These are phyloP conservation scores for Fusarium nurragi DNA, from an alignment of 2,329 filamentous ascomycete genomes.

Conservation along the genomic window DNA sequence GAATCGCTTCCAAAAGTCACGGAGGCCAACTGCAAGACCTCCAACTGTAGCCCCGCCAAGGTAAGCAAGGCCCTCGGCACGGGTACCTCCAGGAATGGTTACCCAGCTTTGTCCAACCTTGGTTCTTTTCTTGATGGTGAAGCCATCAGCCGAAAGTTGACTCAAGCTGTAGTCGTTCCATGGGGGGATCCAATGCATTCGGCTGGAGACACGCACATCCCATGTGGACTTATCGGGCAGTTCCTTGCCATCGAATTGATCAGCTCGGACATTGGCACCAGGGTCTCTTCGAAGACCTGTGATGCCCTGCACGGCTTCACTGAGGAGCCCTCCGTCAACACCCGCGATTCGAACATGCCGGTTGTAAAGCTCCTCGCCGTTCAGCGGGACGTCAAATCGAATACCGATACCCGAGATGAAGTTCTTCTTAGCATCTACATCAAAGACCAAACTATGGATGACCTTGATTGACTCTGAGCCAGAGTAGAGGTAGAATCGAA, in stretches of 20 bases:
- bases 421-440: conserved; percentile 58
- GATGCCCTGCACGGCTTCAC: conserved; percentile 67
- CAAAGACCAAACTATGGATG: conserved; percentile 66
- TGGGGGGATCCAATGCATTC: conserved; percentile 64
- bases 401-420: conserved; percentile 66
- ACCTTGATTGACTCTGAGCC: conserved; percentile 64
- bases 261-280: conserved; percentile 56
- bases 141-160: conserved; percentile 69
- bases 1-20: conserved; percentile 72
- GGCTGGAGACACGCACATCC: conserved; percentile 56
- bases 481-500: conserved; percentile 67
- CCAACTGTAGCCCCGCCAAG: conserved; percentile 65
- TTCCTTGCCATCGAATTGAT: conserved; percentile 60
- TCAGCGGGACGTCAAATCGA: conserved; percentile 64
- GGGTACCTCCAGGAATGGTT: conserved; percentile 64
- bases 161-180: conserved; percentile 67
- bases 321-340: conserved; percentile 63
- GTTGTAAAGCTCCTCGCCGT: conserved; percentile 63
- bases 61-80: conserved; percentile 66
- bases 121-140: conserved; percentile 68
- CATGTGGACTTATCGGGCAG: conserved; percentile 57
- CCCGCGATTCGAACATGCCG: conserved; percentile 67
- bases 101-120: conserved; percentile 67
- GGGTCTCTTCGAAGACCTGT: conserved; percentile 67
- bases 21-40: conserved; percentile 67